Base-by-base conservation (phyloP, 805 yeast species). In the Wickerhamiella lipophila region DNA sequence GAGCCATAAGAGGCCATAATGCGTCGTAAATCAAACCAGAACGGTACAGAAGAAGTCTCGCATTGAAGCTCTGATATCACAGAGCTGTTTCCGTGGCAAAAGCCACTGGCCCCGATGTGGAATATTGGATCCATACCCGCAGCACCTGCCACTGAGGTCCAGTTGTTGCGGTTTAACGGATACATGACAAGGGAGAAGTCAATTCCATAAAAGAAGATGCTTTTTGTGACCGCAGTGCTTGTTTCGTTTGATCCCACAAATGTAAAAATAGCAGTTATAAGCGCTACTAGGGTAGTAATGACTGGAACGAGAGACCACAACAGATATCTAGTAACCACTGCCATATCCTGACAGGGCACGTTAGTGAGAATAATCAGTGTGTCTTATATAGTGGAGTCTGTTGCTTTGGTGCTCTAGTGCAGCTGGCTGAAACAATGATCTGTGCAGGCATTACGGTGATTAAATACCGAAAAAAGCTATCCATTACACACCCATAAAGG, bases 261-360 rank as follows among this genome's bases (percentile, higher is more conserved):
- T 13, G 38, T n/a, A 32, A 32, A 32, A n/a, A 32, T 32, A 7
- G 38, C 38, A 32, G 38, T 32, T 15, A 32, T 6, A 7, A 32
- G 38, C 4, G 38, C 38, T 32, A 15, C 38, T 32, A 32, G 18
- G 11, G 38, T 32, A n/a, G 38, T 32, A 32, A 32, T 16, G 38
- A 32, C 38, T 32, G 38, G 38, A 32, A 32, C 18, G n/a, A 32
- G 38, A 32, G 38, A 32, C 38, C 38, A 32, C 21, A 32, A 32
- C 19, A 32, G 19, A 32, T 15, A 15, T 32, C 38, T 32, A 32
- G 38, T 19, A 16, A 11, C 38, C 38, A 32, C 38, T 32, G 38
- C 38, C 38, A 32, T 32, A 32, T 29, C 38, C 21, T 32, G 38
- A 32, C 38, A 32, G 38, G 38, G 38, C 38, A 15, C 19, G 15